Evolutionary conservation across 805 yeast genomes (phyloP).

Genomic region (Saccharomycopsis sp.): DNA sequence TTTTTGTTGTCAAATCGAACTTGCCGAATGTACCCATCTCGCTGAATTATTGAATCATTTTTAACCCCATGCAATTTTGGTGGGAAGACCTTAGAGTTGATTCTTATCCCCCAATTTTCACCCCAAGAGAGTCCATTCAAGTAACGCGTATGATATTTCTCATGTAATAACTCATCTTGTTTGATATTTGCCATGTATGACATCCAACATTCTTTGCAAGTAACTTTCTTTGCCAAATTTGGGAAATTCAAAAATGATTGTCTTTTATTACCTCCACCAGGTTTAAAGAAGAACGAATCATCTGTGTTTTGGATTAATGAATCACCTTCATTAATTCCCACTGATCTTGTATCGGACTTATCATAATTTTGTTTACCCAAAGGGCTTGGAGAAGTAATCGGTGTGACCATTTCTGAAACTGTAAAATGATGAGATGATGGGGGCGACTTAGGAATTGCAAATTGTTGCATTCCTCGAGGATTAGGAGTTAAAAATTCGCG

Average conservation of each 20-base stretch:
- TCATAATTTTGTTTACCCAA: background rate
- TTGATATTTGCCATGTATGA: constrained; percentile 37
- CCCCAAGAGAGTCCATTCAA: constrained; percentile 47
- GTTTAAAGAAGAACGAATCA: background rate
- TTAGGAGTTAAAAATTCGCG: too few species aligned
- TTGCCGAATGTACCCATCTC: constrained; percentile 30
- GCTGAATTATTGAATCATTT: background rate
- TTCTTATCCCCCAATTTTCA: constrained; percentile 29
- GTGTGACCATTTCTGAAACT: constrained; percentile 12
- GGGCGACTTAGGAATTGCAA: constrained; percentile 16
- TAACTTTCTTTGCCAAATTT: constrained; percentile 14
- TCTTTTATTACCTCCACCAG: background rate
- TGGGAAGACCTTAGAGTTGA: constrained; percentile 13
- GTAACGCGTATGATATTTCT: constrained; percentile 43
- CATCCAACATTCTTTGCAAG: constrained; percentile 50
- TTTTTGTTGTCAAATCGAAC: constrained; percentile 28
- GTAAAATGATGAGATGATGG: constrained; percentile 16
- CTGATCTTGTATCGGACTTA: background rate
- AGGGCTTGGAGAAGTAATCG: constrained; percentile 16
- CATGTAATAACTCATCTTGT: constrained; percentile 41
- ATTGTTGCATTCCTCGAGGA: constrained; percentile 5
- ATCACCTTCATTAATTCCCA: constrained; percentile 10
- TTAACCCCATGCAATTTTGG: constrained; percentile 2
- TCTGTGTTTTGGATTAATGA: constrained; percentile 18
- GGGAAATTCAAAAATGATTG: constrained; percentile 8